Base-by-base conservation (phyloP, 148 eudicot genomes). In the Oxyria digyna region DNA sequence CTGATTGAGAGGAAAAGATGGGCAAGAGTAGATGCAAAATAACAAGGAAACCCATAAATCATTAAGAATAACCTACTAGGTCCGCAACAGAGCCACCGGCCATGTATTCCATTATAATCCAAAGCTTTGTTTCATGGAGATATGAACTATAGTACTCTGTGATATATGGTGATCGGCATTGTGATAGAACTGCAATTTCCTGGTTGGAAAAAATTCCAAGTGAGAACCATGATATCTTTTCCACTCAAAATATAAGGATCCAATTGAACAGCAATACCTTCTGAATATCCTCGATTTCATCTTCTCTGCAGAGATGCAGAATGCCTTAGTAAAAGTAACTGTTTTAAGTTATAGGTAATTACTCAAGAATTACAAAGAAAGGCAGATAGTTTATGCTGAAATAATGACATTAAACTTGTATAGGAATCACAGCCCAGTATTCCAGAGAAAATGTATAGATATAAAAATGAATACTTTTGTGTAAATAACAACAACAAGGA, bases 81-180 rank as follows among this genome's bases (percentile, higher is more conserved):
- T 93, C 98, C 74, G 98, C 98, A 73, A 93, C 98, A 62, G 98
- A 93, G 63, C 98, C 98, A 74, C 98, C 98, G 73, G 98, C 96
- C 98, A 93, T 93, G 82, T 86, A 93, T 76, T 93, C 98, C 98
- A 93, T 93, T 74, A 89, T 84, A 71, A 93, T 93, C 93, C 91
- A 89, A 46, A 93, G 78, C 79, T 87, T 93, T 55, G 98, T 87
- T 82, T 93, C 94, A 52, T 93, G 87, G 54, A 93, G 86, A 72
- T 83, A 84, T 55, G 98, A 93, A 33, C 91, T 87, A 77, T 93
- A 93, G 73, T 93, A 93, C 74, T 93, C 98, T 1, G 98, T 93
- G 71, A 93, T 93, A 81, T 93, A 89, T 37, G 82, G 88, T 42
- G 98, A 93, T 40, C 94, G 89, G 72, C 98, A 93, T 81, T 89